These are phyloP conservation scores for Populus nigra DNA, from an alignment of 345 rosid species.

Conservation along the genomic window DNA sequence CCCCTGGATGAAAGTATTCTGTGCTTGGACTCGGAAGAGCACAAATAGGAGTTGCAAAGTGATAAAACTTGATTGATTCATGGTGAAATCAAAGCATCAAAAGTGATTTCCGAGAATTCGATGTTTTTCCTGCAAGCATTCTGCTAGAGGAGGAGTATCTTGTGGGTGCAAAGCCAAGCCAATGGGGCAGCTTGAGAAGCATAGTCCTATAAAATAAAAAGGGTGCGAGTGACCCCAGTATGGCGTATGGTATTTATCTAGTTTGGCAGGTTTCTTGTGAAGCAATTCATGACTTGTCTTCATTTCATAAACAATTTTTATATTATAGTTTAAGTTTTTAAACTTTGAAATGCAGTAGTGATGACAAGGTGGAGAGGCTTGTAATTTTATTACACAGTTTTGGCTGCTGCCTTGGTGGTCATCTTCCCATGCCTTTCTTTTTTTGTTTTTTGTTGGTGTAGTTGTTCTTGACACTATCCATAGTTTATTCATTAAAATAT, in stretches of 20 bases:
- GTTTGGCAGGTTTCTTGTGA: constrained; percentile 19
- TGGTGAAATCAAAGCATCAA: constrained; percentile 12
- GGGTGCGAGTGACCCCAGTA: background rate
- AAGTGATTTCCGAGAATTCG: background rate
- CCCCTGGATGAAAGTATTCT: constrained; percentile 1
- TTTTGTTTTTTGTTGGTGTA: too few species aligned
- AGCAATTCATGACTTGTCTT: constrained; percentile 12
- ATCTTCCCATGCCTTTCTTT: background rate
- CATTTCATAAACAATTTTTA: constrained; percentile 5
- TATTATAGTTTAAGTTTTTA: background rate
- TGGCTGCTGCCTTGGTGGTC: constrained; percentile 18
- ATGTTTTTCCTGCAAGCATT: constrained; percentile 14
- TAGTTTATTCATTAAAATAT: background rate
- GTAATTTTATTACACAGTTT: background rate
- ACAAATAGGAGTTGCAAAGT: background rate
- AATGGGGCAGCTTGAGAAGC: constrained; percentile 7
- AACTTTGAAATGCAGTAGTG: constrained; percentile 20
- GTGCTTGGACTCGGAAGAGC: constrained; percentile 26
- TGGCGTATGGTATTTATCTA: constrained; percentile 6
- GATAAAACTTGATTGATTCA: constrained; percentile 25
- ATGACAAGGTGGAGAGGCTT: constrained; percentile 29
- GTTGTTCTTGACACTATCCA: constrained; percentile 4
- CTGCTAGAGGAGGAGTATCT: background rate
- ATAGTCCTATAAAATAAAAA: constrained; percentile 1
- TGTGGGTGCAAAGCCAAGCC: background rate